A percentile compares a stretch with the other conserved stretches of the same genome.
Evolutionary conservation across 2,329 filamentous ascomycete species (phyloP).

Genomic region (Talaromyces piceae): DNA sequence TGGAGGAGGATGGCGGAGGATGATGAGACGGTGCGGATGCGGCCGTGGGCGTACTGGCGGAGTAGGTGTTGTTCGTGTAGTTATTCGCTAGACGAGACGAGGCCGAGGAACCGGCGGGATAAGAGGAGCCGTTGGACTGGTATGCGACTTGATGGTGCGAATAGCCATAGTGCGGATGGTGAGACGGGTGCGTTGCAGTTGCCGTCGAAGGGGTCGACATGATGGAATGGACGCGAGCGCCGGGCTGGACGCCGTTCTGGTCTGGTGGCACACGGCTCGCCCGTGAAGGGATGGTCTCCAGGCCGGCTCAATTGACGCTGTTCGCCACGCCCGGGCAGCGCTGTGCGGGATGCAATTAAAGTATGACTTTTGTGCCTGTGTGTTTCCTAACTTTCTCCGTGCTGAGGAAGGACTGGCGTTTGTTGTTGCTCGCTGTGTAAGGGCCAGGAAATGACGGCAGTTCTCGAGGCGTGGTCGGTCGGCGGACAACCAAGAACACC

Average conservation of each 20-base stretch:
- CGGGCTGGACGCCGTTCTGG: neutral
- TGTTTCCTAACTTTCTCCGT: neutral
- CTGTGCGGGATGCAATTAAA: no score
- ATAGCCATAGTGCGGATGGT: slow-evolving; percentile 58
- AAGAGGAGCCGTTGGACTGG: slow-evolving; percentile 45
- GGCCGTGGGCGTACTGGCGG: slow-evolving; percentile 27
- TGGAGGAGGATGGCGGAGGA: slow-evolving; percentile 30
- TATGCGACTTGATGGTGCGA: slow-evolving; percentile 47
- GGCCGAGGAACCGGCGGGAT: slow-evolving; percentile 41
- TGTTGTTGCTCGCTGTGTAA: neutral
- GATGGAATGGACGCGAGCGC: slow-evolving; percentile 19
- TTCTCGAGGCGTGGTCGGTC: slow-evolving; percentile 6
- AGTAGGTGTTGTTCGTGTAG: slow-evolving; percentile 38
- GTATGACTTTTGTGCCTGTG: no score
- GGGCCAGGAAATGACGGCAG: slow-evolving; percentile 8
- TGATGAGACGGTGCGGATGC: slow-evolving; percentile 18
- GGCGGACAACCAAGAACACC: slow-evolving; percentile 8
- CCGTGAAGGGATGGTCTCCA: neutral
- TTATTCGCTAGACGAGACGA: slow-evolving; percentile 36
- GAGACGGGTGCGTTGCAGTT: slow-evolving; percentile 63
- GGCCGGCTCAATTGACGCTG: no score
- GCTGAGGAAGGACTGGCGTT: neutral
- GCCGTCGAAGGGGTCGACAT: slow-evolving; percentile 81
- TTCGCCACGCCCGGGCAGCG: no score
- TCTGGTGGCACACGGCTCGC: neutral